These are phyloP conservation scores for Dryadomyces quercivorus DNA, from an alignment of 2,329 filamentous ascomycete species.

Conservation along the genomic window DNA sequence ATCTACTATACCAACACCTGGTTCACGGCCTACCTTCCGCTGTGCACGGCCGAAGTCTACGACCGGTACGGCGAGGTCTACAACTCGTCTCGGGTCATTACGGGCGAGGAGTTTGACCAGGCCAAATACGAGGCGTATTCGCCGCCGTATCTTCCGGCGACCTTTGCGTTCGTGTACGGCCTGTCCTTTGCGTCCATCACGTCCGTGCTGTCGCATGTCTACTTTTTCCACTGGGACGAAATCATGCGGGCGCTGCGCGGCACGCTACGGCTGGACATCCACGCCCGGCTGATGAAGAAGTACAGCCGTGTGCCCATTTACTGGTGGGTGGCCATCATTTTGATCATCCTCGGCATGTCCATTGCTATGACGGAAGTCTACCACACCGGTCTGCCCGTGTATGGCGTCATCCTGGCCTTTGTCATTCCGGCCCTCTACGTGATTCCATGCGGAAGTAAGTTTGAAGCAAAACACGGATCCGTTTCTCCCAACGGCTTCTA, in stretches of 20 bases:
- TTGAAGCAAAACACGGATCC: neutral
- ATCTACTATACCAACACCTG: slow-evolving; percentile 36
- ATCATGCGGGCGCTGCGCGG: slow-evolving; percentile 17
- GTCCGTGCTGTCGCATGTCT: slow-evolving; percentile 22
- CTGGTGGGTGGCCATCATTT: slow-evolving; percentile 28
- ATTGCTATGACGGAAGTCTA: slow-evolving; percentile 30
- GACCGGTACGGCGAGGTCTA: slow-evolving; percentile 39
- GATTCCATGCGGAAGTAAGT: slow-evolving; percentile 27
- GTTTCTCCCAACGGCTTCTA: neutral
- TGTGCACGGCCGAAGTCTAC: slow-evolving; percentile 38
- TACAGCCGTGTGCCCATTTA: slow-evolving; percentile 28
- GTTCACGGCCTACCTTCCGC: slow-evolving; percentile 38
- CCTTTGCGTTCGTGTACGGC: slow-evolving; percentile 34
- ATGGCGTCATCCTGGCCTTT: slow-evolving; percentile 30
- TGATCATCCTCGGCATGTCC: slow-evolving; percentile 20
- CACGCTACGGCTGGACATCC: slow-evolving; percentile 14
- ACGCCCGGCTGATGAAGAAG: slow-evolving; percentile 7
- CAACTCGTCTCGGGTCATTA: slow-evolving; percentile 34
- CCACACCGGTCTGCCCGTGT: slow-evolving; percentile 30
- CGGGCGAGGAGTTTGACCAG: slow-evolving; percentile 30
- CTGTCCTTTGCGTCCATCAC: slow-evolving; percentile 39
- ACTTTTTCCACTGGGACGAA: slow-evolving; percentile 56
- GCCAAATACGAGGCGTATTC: slow-evolving; percentile 39
- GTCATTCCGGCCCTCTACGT: slow-evolving; percentile 31
- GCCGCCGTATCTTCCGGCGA: slow-evolving; percentile 34